phyloP scores from a whole-genome alignment of 1,284 basidiomycete genomes.

The Leccinum variabile region DNA sequence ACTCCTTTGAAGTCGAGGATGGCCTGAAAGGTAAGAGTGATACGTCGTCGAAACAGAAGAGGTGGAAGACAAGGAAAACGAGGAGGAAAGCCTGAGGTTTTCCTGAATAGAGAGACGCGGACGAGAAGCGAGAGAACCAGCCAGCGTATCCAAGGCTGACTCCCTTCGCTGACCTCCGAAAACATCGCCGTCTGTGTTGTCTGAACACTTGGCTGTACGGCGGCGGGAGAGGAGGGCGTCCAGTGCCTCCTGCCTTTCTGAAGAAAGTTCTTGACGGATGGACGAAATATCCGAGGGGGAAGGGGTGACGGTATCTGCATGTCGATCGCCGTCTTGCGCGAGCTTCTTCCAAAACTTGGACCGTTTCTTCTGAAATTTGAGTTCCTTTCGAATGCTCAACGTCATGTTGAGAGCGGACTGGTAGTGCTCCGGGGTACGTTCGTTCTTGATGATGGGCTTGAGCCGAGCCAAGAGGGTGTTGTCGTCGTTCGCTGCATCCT shows the following conservation, averaged over 20 bases:
- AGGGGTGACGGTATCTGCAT: constrained; percentile 43
- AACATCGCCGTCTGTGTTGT: constrained; percentile 22
- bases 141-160: constrained; percentile 24
- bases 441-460: constrained; percentile 42
- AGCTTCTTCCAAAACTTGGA: constrained; percentile 50
- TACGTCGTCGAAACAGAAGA: constrained; percentile 22
- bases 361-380: constrained; percentile 41
- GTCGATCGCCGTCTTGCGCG: constrained; percentile 38
- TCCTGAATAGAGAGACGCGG: constrained; percentile 25
- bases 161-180: constrained; percentile 23
- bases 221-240: constrained; percentile 38
- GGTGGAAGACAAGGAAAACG: constrained; percentile 23
- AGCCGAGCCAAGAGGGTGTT: constrained; percentile 47
- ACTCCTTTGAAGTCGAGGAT: constrained; percentile 12
- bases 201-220: constrained; percentile 15
- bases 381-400: constrained; percentile 44
- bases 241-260: constrained; percentile 42
- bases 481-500: constrained; percentile 40
- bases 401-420: constrained; percentile 49
- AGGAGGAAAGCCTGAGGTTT: constrained; percentile 16
- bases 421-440: constrained; percentile 48
- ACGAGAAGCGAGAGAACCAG: constrained; percentile 26
- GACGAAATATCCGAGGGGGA: constrained; percentile 55
- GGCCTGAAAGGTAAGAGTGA: constrained; percentile 16
- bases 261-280: constrained; percentile 41